phyloP scores from a whole-genome alignment of 257 asterid genomes.

The Solanum pinnatisectum region DNA sequence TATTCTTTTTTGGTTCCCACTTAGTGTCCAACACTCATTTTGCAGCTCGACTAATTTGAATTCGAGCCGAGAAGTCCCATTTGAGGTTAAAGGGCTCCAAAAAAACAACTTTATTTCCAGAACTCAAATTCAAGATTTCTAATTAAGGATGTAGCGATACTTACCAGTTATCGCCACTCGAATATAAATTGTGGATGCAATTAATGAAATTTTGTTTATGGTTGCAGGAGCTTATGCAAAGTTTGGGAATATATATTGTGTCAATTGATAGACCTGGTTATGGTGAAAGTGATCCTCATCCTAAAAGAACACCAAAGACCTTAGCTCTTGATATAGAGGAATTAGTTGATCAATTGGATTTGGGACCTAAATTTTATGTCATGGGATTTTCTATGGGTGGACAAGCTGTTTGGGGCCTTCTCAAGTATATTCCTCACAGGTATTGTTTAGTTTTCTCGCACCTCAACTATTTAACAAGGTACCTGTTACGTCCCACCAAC shows the following conservation, averaged over 20 bases:
- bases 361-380: slow-evolving; percentile 64
- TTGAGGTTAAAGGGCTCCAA: background rate
- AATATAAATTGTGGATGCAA: background rate
- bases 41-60: background rate
- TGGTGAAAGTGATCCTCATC: slow-evolving; percentile 92
- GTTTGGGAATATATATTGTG: slow-evolving; percentile 55
- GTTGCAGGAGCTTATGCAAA: slow-evolving; percentile 51
- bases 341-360: slow-evolving; percentile 74
- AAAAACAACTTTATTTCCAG: background rate
- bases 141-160: background rate
- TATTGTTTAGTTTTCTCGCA: background rate
- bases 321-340: slow-evolving; percentile 68
- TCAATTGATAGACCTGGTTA: slow-evolving; percentile 92
- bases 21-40: background rate
- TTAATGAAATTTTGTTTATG: background rate
- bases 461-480: background rate
- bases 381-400: slow-evolving; percentile 90
- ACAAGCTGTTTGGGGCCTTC: slow-evolving; percentile 73
- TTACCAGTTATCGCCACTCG: background rate
- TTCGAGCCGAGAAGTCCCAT: background rate
- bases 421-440: slow-evolving; percentile 95
- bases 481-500: background rate
- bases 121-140: background rate
- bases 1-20: background rate
- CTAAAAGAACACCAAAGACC: slow-evolving; percentile 44